A percentile compares a stretch with the other conserved stretches of the same genome.
Conservation (phyloP, 2,329 filamentous ascomycete genomes). For the Thermochaetoides dissita region DNA sequence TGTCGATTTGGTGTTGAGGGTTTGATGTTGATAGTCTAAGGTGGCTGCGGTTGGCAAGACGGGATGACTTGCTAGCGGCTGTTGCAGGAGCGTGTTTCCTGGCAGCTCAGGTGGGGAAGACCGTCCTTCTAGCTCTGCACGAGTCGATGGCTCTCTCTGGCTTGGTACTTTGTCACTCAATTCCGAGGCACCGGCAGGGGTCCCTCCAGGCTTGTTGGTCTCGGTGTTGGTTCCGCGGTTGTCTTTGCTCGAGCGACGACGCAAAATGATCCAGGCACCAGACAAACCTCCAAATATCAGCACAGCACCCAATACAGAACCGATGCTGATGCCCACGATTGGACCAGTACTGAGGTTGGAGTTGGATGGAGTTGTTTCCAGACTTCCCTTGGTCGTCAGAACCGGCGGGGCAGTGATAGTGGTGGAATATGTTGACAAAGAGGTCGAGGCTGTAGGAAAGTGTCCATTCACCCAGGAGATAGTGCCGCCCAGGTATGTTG, state of each 20-base stretch:
- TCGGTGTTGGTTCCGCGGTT: too few species aligned
- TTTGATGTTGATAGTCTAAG: too few species aligned
- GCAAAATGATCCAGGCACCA: constrained; percentile 1
- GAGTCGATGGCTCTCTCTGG: too few species aligned
- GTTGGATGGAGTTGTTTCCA: neutral
- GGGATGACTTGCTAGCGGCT: too few species aligned
- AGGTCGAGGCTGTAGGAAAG: constrained; percentile 10
- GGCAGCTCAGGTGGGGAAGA: too few species aligned
- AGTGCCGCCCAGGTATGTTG: constrained; percentile 9
- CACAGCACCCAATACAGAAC: constrained; percentile 4
- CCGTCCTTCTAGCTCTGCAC: too few species aligned
- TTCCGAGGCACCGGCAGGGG: too few species aligned
- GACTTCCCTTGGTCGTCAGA: neutral
- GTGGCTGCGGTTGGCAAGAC: too few species aligned
- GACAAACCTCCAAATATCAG: constrained; percentile 7
- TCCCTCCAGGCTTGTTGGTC: neutral
- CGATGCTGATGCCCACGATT: constrained; percentile 13
- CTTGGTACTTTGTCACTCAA: neutral
- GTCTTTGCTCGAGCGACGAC: constrained; percentile 1
- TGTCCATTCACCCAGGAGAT: constrained; percentile 14
- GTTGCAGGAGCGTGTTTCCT: too few species aligned
- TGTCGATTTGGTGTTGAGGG: too few species aligned
- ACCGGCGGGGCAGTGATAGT: neutral
- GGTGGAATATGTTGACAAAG: neutral
- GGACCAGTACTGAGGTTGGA: constrained; percentile 12